phyloP scores from a whole-genome alignment of 2,329 filamentous ascomycete species.

The Aspergillus chevalieri region DNA sequence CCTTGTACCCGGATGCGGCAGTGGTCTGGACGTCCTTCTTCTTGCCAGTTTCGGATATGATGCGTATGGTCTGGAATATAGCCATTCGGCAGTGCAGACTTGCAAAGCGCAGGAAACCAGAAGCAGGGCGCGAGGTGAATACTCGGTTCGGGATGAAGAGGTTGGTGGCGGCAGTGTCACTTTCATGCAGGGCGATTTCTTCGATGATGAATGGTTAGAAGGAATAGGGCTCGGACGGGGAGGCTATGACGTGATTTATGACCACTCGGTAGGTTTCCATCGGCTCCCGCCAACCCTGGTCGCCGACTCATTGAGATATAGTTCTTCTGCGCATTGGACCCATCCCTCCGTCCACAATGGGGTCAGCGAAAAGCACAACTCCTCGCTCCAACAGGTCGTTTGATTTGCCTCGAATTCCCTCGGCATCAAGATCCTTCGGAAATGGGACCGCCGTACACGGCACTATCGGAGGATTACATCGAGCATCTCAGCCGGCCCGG shows the following conservation, averaged over 20 bases:
- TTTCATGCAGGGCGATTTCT: conserved; percentile 43
- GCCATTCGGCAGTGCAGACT: conserved; percentile 42
- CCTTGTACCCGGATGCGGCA: conserved; percentile 75
- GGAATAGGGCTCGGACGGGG: conserved; percentile 25
- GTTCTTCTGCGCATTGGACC: conserved; percentile 58
- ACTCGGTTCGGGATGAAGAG: conserved; percentile 28
- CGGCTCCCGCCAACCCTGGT: not conserved
- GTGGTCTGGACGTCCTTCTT: conserved; percentile 73
- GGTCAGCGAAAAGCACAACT: conserved; percentile 50
- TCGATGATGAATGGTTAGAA: conserved; percentile 38
- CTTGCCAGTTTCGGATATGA: conserved; percentile 71
- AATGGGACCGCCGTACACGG: conserved; percentile 67
- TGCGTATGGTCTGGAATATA: conserved; percentile 67
- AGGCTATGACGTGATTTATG: conserved; percentile 37
- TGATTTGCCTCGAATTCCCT: conserved; percentile 71
- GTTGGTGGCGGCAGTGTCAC: conserved; percentile 32
- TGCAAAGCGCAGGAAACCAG: conserved; percentile 31
- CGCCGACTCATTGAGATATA: conserved; percentile 18
- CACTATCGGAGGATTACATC: conserved; percentile 63
- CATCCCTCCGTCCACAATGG: conserved; percentile 52
- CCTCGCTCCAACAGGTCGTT: conserved; percentile 44
- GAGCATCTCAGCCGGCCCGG: conserved; percentile 62
- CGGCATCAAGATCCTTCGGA: conserved; percentile 60
- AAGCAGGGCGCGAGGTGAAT: conserved; percentile 22
- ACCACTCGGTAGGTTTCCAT: conserved; percentile 45